Conservation (phyloP, 148 eudicot species). For the Vaccinium myrtillus region DNA sequence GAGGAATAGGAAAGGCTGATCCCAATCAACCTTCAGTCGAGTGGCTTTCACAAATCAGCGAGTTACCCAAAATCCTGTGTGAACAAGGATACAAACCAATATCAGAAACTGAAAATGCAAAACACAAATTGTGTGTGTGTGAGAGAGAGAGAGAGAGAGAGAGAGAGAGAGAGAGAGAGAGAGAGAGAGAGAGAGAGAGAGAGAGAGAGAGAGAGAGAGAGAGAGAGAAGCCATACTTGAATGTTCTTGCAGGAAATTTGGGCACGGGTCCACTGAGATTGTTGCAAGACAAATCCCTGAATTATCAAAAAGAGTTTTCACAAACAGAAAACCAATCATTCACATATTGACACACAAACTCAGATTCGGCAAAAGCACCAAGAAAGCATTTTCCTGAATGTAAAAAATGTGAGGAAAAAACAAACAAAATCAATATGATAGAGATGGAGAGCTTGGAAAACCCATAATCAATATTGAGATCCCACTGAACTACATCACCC, state of each 20-base stretch:
- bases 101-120: conserved; percentile 10
- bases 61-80: conserved; percentile 62
- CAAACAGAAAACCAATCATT: conserved; percentile 20
- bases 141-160: too few relatives aligned
- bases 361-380: not conserved
- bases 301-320: conserved; percentile 15
- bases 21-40: conserved; percentile 64
- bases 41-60: conserved; percentile 71
- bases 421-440: conserved; percentile 19
- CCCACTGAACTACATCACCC: too few relatives aligned
- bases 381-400: not conserved
- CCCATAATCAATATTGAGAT: not conserved
- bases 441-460: not conserved
- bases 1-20: conserved; percentile 47
- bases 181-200: too few relatives aligned
- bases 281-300: conserved; percentile 94
- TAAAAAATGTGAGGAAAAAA: conserved; percentile 2
- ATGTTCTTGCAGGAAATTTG: conserved; percentile 71
- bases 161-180: too few relatives aligned
- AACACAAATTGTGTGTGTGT: not conserved
- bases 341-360: conserved; percentile 1
- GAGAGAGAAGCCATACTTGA: conserved; percentile 52
- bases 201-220: too few relatives aligned
- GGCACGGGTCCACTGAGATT: conserved; percentile 95
- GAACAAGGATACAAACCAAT: conserved; percentile 11